Conservation (phyloP, 208 protist species). For the Leishmania braziliensis region DNA sequence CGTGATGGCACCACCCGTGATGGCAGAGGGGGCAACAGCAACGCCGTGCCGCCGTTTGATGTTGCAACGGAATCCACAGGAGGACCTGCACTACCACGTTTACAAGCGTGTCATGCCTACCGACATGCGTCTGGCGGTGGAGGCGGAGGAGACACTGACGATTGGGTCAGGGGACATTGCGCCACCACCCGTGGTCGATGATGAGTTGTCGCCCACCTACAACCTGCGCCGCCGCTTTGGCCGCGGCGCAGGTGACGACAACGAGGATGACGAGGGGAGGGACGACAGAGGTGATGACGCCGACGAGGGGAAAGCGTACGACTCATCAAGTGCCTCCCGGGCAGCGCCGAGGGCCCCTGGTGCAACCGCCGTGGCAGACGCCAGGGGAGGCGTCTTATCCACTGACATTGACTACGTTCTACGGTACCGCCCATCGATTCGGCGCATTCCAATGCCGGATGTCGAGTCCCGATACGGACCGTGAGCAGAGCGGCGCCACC, state of each 20-base stretch:
- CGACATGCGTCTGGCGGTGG: constrained; percentile 28
- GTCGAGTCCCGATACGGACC: constrained; percentile 57
- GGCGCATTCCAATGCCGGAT: constrained; percentile 64
- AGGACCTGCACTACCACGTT: constrained; percentile 44
- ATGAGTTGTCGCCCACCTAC: neutral
- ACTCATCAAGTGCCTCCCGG: neutral
- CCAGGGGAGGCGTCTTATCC: neutral
- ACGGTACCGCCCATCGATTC: constrained; percentile 34
- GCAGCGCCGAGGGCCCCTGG: neutral
- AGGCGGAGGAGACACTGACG: constrained; percentile 19
- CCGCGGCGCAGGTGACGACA: neutral
- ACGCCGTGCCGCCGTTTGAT: neutral
- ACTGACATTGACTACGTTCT: constrained; percentile 38
- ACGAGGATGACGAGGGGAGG: constrained; percentile 5
- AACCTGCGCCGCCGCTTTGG: neutral
- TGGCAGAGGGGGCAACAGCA: neutral
- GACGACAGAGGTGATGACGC: constrained; percentile 6
- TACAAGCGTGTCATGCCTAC: constrained; percentile 45
- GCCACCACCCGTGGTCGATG: neutral
- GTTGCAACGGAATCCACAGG: constrained; percentile 26
- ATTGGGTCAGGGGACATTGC: constrained; percentile 14
- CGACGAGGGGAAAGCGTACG: neutral
- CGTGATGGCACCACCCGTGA: constrained; percentile 1
- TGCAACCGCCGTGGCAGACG: neutral
- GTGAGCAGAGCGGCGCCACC: neutral